These are phyloP conservation scores for Verticillium zaregamsianum DNA, from an alignment of 2,329 filamentous ascomycete genomes.

Conservation along the genomic window DNA sequence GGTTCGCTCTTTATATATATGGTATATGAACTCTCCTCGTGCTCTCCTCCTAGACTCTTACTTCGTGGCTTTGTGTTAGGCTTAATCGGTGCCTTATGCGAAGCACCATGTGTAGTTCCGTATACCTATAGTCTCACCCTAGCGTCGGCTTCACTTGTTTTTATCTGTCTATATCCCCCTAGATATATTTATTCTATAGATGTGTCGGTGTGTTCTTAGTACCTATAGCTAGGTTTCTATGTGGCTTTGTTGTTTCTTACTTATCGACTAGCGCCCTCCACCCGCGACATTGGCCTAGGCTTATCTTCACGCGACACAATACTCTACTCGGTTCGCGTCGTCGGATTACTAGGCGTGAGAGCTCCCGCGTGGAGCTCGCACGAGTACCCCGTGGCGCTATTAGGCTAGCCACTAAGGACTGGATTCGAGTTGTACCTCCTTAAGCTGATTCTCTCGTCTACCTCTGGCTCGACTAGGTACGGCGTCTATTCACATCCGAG, in stretches of 20 bases:
- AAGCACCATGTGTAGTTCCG: conserved; percentile 3
- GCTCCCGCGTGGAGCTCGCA: no score
- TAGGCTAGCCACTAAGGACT: conserved; percentile 14
- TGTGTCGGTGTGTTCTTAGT: conserved; percentile 1
- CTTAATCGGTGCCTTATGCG: neutral
- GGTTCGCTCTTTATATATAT: neutral
- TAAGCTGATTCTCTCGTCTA: conserved; percentile 10
- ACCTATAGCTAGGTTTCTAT: conserved; percentile 6
- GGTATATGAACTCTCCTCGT: neutral
- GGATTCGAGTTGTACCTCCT: conserved; percentile 13
- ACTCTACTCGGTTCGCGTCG: neutral
- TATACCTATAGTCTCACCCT: no score
- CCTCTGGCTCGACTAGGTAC: no score
- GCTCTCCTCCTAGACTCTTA: neutral
- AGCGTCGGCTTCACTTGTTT: no score
- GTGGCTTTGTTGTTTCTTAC: conserved; percentile 2
- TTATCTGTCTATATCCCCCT: conserved; percentile 6
- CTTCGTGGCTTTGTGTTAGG: neutral
- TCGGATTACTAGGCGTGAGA: conserved; percentile 4
- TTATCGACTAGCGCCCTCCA: conserved; percentile 2
- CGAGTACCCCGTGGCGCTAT: conserved; percentile 22
- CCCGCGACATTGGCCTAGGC: neutral
- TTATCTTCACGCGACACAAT: neutral
- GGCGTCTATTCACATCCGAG: no score
- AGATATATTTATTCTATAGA: conserved; percentile 1